Percentiles rank a stretch among this genome's conserved stretches.
Conservation (phyloP, 2,329 filamentous ascomycete genomes). For the Periconia digitata region DNA sequence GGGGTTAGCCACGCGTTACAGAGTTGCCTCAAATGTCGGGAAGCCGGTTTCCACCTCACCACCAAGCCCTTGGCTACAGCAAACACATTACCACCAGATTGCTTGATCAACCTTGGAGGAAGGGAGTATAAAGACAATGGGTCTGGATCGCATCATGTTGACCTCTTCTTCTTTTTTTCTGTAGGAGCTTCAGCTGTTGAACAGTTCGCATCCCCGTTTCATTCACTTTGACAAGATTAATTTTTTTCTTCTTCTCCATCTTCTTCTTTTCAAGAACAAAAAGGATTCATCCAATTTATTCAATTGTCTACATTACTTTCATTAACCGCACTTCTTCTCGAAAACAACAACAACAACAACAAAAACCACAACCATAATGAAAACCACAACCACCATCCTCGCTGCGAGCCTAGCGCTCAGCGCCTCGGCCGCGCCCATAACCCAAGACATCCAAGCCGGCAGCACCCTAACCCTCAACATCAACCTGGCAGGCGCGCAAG, state of each 20-base stretch:
- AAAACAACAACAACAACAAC: not conserved
- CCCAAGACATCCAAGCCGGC: not conserved
- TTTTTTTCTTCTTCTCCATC: not conserved
- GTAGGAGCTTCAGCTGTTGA: not conserved
- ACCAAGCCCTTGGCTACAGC: not conserved
- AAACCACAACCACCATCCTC: not conserved
- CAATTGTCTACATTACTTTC: not conserved
- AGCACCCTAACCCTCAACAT: conserved; percentile 13
- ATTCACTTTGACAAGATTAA: not conserved
- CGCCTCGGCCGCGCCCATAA: not conserved
- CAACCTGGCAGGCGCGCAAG: conserved; percentile 17
- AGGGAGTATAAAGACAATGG: not conserved
- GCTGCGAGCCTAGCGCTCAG: not conserved
- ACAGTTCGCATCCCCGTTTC: not conserved
- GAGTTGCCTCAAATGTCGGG: not conserved
- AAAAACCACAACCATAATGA: not conserved
- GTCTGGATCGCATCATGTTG: not conserved
- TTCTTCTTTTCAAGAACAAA: not conserved
- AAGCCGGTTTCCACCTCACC: not conserved
- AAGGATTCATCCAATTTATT: not conserved
- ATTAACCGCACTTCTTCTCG: not conserved
- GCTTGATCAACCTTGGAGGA: no score
- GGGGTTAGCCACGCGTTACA: not conserved
- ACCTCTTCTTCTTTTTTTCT: not conserved
- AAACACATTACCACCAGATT: not conserved